A percentile compares a stretch with the other conserved stretches of the same genome.
Conservation (phyloP, 768 basidiomycete species). For the Agaricus blazei region DNA sequence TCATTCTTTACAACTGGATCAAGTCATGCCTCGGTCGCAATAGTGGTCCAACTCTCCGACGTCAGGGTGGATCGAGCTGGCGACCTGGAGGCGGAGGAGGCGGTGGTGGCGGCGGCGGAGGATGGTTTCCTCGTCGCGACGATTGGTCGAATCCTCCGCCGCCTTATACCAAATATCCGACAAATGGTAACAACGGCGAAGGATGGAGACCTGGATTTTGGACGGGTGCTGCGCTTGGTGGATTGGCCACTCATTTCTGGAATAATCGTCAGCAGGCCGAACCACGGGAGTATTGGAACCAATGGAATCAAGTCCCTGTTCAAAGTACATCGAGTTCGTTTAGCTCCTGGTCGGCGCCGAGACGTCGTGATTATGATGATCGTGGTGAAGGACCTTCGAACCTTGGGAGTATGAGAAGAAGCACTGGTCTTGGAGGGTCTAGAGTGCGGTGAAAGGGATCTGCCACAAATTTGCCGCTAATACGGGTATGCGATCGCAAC, state of each 20-base stretch:
- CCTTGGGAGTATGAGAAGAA: constrained; percentile 66
- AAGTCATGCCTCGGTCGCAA: constrained; percentile 43
- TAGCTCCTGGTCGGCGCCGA: constrained; percentile 15
- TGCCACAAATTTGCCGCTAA: background rate
- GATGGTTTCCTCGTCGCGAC: constrained; percentile 47
- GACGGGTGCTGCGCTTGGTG: constrained; percentile 77
- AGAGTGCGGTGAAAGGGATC: constrained; percentile 47
- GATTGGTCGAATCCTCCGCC: constrained; percentile 38
- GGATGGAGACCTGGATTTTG: constrained; percentile 76
- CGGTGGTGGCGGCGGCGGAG: constrained; percentile 31
- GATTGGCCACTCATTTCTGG: constrained; percentile 55
- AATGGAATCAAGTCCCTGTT: constrained; percentile 15
- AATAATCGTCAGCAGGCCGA: constrained; percentile 28
- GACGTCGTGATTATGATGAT: constrained; percentile 37
- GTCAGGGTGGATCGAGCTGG: constrained; percentile 24
- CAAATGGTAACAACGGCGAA: constrained; percentile 17
- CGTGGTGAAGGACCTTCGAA: constrained; percentile 67
- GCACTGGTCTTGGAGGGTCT: constrained; percentile 79
- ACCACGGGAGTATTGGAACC: constrained; percentile 20
- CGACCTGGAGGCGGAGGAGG: constrained; percentile 35
- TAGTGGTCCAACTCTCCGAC: constrained; percentile 12
- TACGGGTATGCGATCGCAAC: too few relatives aligned
- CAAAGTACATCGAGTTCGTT: constrained; percentile 9
- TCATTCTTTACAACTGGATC: constrained; percentile 57
- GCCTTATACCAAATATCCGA: constrained; percentile 47